Evolutionary conservation across 441 rosid genomes (phyloP).

Genomic region (Euphorbia celastroides): DNA sequence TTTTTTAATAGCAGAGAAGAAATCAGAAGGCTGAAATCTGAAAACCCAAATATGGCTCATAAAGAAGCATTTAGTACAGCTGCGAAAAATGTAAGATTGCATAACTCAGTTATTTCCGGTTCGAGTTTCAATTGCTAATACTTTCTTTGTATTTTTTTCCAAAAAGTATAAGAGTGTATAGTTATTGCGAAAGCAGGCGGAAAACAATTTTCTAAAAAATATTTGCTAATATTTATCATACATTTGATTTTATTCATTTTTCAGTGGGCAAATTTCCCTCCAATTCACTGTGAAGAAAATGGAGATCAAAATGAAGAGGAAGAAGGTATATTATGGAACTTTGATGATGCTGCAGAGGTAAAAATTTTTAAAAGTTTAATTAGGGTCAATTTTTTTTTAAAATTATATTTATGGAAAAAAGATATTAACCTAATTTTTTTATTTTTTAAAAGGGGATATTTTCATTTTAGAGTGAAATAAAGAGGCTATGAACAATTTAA

Average conservation of each 20-base stretch:
- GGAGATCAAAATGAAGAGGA: conserved; percentile 44
- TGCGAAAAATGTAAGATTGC: conserved; percentile 82
- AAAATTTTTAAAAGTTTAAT: background rate
- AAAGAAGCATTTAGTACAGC: conserved; percentile 97
- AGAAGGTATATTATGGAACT: conserved; percentile 29
- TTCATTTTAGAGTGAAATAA: too few species aligned
- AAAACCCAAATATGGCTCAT: conserved; percentile 88
- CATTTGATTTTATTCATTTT: conserved; percentile 11
- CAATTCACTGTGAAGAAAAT: conserved; percentile 43
- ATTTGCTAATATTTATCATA: background rate
- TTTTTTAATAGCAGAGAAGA: conserved; percentile 61
- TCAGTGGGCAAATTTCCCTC: conserved; percentile 96
- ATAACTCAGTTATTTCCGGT: too few species aligned
- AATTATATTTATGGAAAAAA: too few species aligned
- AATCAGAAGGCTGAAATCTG: conserved; percentile 83
- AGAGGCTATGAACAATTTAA: too few species aligned
- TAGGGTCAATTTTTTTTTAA: too few species aligned
- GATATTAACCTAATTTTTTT: too few species aligned
- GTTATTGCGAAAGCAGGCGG: too few species aligned
- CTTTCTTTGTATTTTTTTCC: too few species aligned
- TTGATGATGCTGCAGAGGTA: conserved; percentile 39
- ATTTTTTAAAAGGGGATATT: too few species aligned
- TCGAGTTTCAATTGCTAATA: too few species aligned
- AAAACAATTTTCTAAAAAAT: too few species aligned
- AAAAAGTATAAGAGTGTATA: too few species aligned